Conservation (phyloP, 1,284 basidiomycete genomes). For the Microbotryum silenes-acaulis region DNA sequence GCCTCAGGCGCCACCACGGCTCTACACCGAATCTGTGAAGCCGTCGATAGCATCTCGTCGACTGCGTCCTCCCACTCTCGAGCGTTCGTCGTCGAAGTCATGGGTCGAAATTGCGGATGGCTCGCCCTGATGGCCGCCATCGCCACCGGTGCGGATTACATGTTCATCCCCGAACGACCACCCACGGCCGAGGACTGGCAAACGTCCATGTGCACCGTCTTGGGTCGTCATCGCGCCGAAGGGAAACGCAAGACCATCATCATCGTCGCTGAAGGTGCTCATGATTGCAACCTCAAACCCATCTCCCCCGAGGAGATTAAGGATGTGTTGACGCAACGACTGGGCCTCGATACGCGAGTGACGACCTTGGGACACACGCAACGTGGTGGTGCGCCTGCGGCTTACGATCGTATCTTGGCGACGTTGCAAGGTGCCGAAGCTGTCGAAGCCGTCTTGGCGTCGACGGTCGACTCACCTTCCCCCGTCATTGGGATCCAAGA, state of each 20-base stretch:
- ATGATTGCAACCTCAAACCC: conserved; percentile 76
- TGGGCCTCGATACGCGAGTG: conserved; percentile 90
- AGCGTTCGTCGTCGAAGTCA: conserved; percentile 97
- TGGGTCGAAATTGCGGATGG: conserved; percentile 99
- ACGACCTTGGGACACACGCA: conserved; percentile 98
- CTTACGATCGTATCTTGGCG: conserved; percentile 87
- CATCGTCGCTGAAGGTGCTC: conserved; percentile 92
- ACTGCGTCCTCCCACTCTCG: conserved; percentile 92
- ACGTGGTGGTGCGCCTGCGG: conserved; percentile 86
- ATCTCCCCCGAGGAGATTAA: conserved; percentile 88
- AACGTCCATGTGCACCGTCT: conserved; percentile 80
- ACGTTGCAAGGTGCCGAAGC: conserved; percentile 93
- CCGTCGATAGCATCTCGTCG: conserved; percentile 95
- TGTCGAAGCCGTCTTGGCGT: conserved; percentile 79
- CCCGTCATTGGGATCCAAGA: conserved; percentile 96
- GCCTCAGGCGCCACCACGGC: conserved; percentile 70
- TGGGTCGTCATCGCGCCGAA: conserved; percentile 71
- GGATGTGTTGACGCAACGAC: conserved; percentile 71
- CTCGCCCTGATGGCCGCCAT: conserved; percentile 87
- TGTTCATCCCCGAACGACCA: conserved; percentile 93
- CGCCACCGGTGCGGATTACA: conserved; percentile 90
- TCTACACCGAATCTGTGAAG: conserved; percentile 90
- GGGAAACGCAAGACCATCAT: conserved; percentile 98
- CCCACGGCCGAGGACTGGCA: conserved; percentile 76
- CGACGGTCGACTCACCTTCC: conserved; percentile 81